Conservation (phyloP, 2,329 filamentous ascomycete genomes). For the Botrytis galanthina region DNA sequence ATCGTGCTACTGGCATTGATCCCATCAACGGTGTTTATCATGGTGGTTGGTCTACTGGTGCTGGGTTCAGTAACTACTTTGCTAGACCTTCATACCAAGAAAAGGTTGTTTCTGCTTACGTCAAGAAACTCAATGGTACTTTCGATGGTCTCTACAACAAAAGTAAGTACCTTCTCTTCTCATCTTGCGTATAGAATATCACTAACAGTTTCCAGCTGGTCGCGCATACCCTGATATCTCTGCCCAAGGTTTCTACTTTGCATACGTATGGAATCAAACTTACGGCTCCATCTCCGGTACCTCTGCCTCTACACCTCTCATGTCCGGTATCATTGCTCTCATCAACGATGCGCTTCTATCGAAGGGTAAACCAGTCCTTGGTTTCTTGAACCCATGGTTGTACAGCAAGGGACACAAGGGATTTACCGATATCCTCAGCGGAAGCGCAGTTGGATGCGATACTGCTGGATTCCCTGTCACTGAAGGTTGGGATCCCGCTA, state of each 20-base stretch:
- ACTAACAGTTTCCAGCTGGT: slow-evolving; percentile 35
- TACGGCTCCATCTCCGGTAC: slow-evolving; percentile 48
- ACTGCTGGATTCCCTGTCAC: slow-evolving; percentile 33
- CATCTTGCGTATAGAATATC: background rate
- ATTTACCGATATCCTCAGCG: slow-evolving; percentile 42
- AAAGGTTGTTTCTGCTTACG: slow-evolving; percentile 43
- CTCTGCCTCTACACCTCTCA: slow-evolving; percentile 54
- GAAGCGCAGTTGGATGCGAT: slow-evolving; percentile 41
- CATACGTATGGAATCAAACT: slow-evolving; percentile 40
- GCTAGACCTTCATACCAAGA: slow-evolving; percentile 48
- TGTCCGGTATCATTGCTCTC: slow-evolving; percentile 56
- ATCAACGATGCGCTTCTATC: slow-evolving; percentile 60
- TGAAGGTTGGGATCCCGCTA: slow-evolving; percentile 41
- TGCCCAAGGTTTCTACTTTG: slow-evolving; percentile 58
- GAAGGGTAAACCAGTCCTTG: slow-evolving; percentile 45
- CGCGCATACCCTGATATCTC: slow-evolving; percentile 53
- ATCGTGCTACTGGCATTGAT: slow-evolving; percentile 35
- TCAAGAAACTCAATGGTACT: slow-evolving; percentile 43
- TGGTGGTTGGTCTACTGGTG: slow-evolving; percentile 43
- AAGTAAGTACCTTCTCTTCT: slow-evolving; percentile 5
- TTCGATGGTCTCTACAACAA: slow-evolving; percentile 48
- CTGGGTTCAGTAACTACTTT: slow-evolving; percentile 55
- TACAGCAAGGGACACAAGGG: slow-evolving; percentile 41
- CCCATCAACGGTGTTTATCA: slow-evolving; percentile 37
- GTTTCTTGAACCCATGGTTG: slow-evolving; percentile 47